Conservation (phyloP, 768 basidiomycete genomes). For the Rhizopogon vinicolor region DNA sequence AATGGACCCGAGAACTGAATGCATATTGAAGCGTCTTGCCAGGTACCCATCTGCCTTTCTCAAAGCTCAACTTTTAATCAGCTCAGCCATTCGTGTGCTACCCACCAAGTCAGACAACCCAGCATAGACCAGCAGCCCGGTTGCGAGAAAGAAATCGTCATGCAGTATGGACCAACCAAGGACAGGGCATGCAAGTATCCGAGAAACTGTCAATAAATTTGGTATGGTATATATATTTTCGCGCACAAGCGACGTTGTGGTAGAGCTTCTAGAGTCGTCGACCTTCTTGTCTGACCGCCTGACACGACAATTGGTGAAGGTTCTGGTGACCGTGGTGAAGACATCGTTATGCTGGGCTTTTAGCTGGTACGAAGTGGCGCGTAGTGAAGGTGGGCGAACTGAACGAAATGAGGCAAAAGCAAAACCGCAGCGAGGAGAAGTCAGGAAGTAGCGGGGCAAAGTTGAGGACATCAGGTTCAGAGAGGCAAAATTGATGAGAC, state of each 20-base stretch:
- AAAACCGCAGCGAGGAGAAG: neutral
- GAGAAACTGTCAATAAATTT: conserved; percentile 82
- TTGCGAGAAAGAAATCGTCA: conserved; percentile 76
- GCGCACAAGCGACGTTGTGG: conserved; percentile 34
- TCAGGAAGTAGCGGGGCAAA: neutral
- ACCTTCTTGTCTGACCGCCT: conserved; percentile 5
- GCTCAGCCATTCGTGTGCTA: conserved; percentile 9
- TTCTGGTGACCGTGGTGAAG: neutral
- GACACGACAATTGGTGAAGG: neutral
- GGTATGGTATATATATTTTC: conserved; percentile 96
- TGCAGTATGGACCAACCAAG: conserved; percentile 89
- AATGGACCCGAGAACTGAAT: conserved; percentile 90
- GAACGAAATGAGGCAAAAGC: neutral
- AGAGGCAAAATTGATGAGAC: neutral
- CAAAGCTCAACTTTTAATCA: neutral
- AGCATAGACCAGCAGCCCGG: conserved; percentile 81
- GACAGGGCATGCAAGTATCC: conserved; percentile 85
- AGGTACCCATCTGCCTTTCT: conserved; percentile 85
- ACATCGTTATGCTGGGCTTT: neutral
- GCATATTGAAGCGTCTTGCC: conserved; percentile 83
- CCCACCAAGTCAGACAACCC: conserved; percentile 90
- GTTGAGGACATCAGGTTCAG: neutral
- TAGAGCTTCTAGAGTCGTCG: conserved; percentile 1
- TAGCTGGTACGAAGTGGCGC: neutral
- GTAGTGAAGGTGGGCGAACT: no score